phyloP scores from a whole-genome alignment of 306 rosid genomes.

The Quercus parvula region DNA sequence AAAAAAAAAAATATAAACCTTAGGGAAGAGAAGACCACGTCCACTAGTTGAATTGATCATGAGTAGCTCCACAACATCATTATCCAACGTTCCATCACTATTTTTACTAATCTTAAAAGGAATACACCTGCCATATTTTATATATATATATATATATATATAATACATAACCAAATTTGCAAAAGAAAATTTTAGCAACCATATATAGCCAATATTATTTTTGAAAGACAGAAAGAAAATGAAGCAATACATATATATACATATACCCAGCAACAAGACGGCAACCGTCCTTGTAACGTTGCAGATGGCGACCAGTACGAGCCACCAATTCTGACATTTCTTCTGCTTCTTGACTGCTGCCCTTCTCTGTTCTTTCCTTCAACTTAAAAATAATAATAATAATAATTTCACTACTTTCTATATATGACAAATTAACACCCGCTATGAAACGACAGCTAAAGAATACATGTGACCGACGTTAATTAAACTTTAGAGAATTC shows the following conservation, averaged over 20 bases:
- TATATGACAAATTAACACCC: too few relatives aligned
- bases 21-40: slow-evolving; percentile 58
- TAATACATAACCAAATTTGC: not conserved
- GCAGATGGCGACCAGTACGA: slow-evolving; percentile 43
- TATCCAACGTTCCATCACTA: slow-evolving; percentile 32
- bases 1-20: slow-evolving; percentile 25
- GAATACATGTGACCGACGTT: too few relatives aligned
- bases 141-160: not conserved
- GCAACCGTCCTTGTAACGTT: slow-evolving; percentile 36
- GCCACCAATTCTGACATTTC: slow-evolving; percentile 45
- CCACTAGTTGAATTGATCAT: slow-evolving; percentile 60
- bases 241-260: not conserved
- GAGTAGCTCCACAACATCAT: slow-evolving; percentile 49
- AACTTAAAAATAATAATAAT: not conserved
- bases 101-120: slow-evolving; percentile 43
- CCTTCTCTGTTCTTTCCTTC: not conserved
- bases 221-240: too few relatives aligned
- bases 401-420: not conserved
- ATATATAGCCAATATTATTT: not conserved
- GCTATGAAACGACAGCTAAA: too few relatives aligned
- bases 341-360: not conserved
- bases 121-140: slow-evolving; percentile 49
- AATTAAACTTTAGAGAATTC: too few relatives aligned
- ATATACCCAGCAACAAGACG: slow-evolving; percentile 43
- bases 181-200: not conserved